Conservation (phyloP, 1,284 basidiomycete species). For the Xanthoconium separans region DNA sequence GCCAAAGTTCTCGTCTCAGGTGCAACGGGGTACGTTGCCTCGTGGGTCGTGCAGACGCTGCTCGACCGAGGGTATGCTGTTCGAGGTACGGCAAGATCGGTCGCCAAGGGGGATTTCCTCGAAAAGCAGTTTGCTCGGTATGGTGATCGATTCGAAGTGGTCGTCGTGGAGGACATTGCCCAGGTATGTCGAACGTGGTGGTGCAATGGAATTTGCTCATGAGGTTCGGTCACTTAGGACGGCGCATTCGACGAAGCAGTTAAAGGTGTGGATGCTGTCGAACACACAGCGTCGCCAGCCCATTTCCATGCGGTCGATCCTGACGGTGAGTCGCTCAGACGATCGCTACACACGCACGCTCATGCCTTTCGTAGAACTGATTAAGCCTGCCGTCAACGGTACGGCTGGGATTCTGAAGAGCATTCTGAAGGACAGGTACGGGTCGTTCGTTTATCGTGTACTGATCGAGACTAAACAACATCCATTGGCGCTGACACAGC, state of each 20-base stretch:
- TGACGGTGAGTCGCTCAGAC: conserved; percentile 28
- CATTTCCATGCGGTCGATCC: conserved; percentile 40
- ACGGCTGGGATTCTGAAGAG: conserved; percentile 58
- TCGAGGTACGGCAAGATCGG: conserved; percentile 47
- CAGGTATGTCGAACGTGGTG: conserved; percentile 28
- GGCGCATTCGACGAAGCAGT: conserved; percentile 68
- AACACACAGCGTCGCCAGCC: conserved; percentile 53
- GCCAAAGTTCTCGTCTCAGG: conserved; percentile 41
- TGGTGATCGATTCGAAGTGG: conserved; percentile 44
- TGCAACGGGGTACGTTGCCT: conserved; percentile 39
- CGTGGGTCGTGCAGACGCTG: conserved; percentile 37
- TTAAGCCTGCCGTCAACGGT: conserved; percentile 64
- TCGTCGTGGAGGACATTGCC: conserved; percentile 47
- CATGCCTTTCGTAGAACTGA: conserved; percentile 39
- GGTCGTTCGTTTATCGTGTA: neutral
- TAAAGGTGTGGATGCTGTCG: conserved; percentile 58
- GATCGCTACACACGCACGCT: neutral
- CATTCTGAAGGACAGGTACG: conserved; percentile 22
- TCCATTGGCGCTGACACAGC: conserved; percentile 22
- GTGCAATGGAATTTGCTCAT: neutral
- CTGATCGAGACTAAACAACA: neutral
- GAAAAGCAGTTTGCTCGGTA: conserved; percentile 39
- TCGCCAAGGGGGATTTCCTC: conserved; percentile 42
- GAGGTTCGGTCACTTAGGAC: conserved; percentile 23
- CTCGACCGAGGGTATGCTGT: conserved; percentile 42